These are phyloP conservation scores for Fragaria vesca DNA, from an alignment of 306 rosid genomes.

Conservation along the genomic window DNA sequence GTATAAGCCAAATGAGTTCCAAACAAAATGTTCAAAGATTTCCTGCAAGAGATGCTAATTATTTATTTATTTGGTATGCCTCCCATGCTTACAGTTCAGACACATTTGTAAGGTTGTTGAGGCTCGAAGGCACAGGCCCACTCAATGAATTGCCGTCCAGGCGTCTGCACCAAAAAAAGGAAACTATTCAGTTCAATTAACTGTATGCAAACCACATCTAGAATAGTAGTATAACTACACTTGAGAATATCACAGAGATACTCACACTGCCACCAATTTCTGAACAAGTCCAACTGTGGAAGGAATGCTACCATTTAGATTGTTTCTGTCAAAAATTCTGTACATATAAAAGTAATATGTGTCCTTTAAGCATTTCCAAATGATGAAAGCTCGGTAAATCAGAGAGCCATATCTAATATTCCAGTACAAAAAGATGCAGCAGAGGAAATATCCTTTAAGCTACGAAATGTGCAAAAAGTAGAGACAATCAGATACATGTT, in stretches of 20 bases:
- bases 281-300: conserved; percentile 52
- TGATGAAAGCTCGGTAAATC: background rate
- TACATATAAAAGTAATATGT: background rate
- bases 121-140: conserved; percentile 46
- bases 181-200: conserved; percentile 10
- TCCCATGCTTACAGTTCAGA: conserved; percentile 47
- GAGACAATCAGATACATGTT: background rate
- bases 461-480: background rate
- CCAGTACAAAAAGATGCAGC: background rate
- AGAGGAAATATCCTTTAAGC: background rate
- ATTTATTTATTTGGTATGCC: background rate
- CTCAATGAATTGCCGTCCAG: conserved; percentile 43
- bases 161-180: conserved; percentile 45
- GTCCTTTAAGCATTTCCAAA: background rate
- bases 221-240: background rate
- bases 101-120: conserved; percentile 45
- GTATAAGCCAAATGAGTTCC: conserved; percentile 4
- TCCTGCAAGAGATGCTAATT: background rate
- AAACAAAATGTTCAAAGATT: background rate
- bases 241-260: conserved; percentile 27
- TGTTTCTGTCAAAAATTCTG: conserved; percentile 66
- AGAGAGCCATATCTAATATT: background rate
- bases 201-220: background rate
- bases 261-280: conserved; percentile 63
- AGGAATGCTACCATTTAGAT: conserved; percentile 58